Base-by-base conservation (phyloP, 768 basidiomycete species). In the Tylopilus intermedius region DNA sequence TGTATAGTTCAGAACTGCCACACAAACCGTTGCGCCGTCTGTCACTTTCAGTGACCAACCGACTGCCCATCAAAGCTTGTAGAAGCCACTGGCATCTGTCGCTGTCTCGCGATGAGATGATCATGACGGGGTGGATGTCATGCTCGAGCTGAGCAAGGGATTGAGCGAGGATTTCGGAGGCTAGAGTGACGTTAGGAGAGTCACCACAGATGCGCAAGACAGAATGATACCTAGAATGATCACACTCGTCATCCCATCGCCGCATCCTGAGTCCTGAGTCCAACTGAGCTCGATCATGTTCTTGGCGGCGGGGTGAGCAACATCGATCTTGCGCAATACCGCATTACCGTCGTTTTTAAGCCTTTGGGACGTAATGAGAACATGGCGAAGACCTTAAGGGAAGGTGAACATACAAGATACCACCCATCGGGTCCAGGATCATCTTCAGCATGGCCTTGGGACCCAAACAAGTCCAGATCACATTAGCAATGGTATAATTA, bases 381-480 rank as follows among this genome's bases (percentile, higher is more conserved):
- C 26, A 39, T 21, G 45, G 38, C 42, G 15, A 18, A 1, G 27
- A 26, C 11, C 7, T 22, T 3, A 1, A 14, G 22, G 41, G 32
- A 38, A 1, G 48, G 39, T 37, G 46, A 30, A 76, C 84, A 49
- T 53, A 96, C 95, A 97, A 66, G 62, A 99, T 98, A 49, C 96
- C 96, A 48, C 96, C 96, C 96, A 99, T 98, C 1, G 94, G 94
- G 74, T 98, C 95, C 41, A 97, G 73, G 61, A 98, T 96, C 96
- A 99, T 98, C 79, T 98, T 99, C 49, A 98, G 76, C 96, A 98
- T 98, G 38, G 96, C 85, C 66, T 96, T 95, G 1, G 96, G 95
- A 1, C 94, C 96, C 33, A 98, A 71, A 80, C 96, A 98, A 57
- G 95, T 98, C 56, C 95, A 72, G 62, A 98, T 97, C 5, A 99